A percentile compares a stretch with the other conserved stretches of the same genome.
Conservation (phyloP, 2,329 filamentous ascomycete genomes). For the Microsporum canis region DNA sequence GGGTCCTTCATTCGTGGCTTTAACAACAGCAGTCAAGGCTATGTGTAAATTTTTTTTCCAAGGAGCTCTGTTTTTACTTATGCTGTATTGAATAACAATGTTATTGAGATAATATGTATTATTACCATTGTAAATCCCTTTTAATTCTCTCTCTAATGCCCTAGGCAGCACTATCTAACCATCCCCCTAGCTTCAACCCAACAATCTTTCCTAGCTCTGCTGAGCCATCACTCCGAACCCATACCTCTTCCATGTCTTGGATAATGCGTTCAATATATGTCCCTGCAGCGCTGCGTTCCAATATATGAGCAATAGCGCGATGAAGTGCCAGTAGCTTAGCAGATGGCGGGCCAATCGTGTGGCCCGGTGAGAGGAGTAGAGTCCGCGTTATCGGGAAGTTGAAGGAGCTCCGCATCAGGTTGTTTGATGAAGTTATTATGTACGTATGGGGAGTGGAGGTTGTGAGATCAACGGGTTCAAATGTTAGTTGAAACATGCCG, state of each 20-base stretch:
- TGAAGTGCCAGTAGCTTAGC: not conserved
- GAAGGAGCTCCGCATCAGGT: not conserved
- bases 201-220: not conserved
- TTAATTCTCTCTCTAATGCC: too few species aligned
- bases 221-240: not conserved
- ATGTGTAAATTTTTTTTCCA: too few species aligned
- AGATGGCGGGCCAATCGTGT: not conserved
- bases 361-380: slow-evolving; percentile 18
- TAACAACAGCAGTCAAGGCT: too few species aligned
- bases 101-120: too few species aligned
- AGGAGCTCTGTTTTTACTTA: too few species aligned
- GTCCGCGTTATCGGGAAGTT: slow-evolving; percentile 17
- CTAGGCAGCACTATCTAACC: not conserved
- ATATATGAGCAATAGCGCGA: not conserved
- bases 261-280: not conserved
- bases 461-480: slow-evolving; percentile 13
- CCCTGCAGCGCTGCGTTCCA: not conserved
- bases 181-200: not conserved
- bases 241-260: not conserved
- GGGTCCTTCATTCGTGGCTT: too few species aligned
- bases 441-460: slow-evolving; percentile 17
- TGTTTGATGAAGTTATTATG: slow-evolving; percentile 16
- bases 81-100: too few species aligned
- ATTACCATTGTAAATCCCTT: too few species aligned
- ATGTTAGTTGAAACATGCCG: slow-evolving; percentile 19